phyloP scores from a whole-genome alignment of 2,329 filamentous ascomycete genomes.

The Penicillium frequentans region DNA sequence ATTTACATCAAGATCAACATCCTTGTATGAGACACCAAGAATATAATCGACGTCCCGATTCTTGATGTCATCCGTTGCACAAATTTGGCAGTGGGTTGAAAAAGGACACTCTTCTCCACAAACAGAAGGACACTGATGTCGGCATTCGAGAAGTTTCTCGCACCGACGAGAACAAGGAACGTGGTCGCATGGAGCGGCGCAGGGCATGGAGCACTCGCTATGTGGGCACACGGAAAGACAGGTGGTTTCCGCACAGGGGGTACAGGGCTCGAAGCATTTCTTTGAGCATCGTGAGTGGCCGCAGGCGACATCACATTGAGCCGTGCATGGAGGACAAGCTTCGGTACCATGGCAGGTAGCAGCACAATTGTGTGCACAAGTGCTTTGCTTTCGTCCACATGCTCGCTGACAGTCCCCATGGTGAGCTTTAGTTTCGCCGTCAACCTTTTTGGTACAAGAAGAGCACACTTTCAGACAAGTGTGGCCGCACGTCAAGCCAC shows the following conservation, averaged over 20 bases:
- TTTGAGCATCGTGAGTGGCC: slow-evolving; percentile 57
- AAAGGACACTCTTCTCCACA: slow-evolving; percentile 65
- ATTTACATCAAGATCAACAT: slow-evolving; percentile 59
- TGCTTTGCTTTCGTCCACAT: slow-evolving; percentile 54
- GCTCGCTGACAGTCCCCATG: slow-evolving; percentile 44
- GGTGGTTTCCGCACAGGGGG: slow-evolving; percentile 56
- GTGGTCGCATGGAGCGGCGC: slow-evolving; percentile 67
- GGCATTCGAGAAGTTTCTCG: slow-evolving; percentile 53
- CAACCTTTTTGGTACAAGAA: slow-evolving; percentile 44
- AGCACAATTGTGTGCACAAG: slow-evolving; percentile 59
- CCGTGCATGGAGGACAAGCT: slow-evolving; percentile 29
- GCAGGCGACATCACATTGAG: slow-evolving; percentile 57
- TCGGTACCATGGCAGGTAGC: slow-evolving; percentile 52
- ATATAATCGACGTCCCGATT: slow-evolving; percentile 58
- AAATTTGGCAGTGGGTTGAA: slow-evolving; percentile 57
- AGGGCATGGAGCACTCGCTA: slow-evolving; percentile 53
- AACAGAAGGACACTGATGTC: slow-evolving; percentile 64
- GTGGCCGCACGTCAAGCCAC: slow-evolving; percentile 58
- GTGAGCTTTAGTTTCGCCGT: slow-evolving; percentile 32
- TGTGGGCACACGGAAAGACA: slow-evolving; percentile 61
- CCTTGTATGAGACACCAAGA: slow-evolving; percentile 53
- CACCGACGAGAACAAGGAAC: slow-evolving; percentile 66
- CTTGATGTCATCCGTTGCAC: slow-evolving; percentile 46
- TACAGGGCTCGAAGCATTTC: slow-evolving; percentile 60
- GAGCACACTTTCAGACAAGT: slow-evolving; percentile 52